Evolutionary conservation across 345 rosid genomes (phyloP), one percentile per base, ranked within the genome.

Genomic region (Anastatica hierochuntica): DNA sequence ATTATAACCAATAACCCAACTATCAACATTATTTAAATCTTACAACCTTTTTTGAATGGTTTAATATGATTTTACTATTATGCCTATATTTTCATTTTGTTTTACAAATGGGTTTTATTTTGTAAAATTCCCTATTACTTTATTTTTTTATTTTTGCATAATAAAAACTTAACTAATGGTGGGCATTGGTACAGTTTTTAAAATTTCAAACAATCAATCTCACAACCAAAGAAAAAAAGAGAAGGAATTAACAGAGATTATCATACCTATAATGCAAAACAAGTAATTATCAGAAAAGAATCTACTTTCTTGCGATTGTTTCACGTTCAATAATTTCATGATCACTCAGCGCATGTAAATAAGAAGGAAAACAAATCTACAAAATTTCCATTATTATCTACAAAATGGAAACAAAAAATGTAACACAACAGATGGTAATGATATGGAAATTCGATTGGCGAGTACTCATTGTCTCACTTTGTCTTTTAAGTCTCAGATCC

Each of bases 401-500:
- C 12, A 20, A 20, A 63, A 20, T 13, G 8, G 11, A 19, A 31
- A 49, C 7, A 47, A n/a, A 33, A 10, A 18, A 24, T 2, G 3
- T 27, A 15, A 12, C 2, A 30, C 20, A 26, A 17, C 12, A 55
- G 50, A 43, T 45, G 58, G 43, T 14, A 13, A 49, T 64, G 70
- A 57, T 24, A 13, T 67, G 61, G 61, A 60, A 33, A 8, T 31
- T 23, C 41, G 43, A 59, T 63, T 74, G 79, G 79, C 31, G 31
- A 46, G 31, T 10, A 63, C 35, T 63, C 64, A 11, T 47, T 46
- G 23, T 10, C 15, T 23, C 62, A 4, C 49, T 61, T 57, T 19
- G n/a, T n/a, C n/a, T n/a, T n/a, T n/a, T n/a, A n/a, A n/a, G n/a
- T n/a, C n/a, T n/a, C n/a, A n/a, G n/a, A n/a, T n/a, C n/a, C n/a